A percentile compares a stretch with the other conserved stretches of the same genome.
Evolutionary conservation across 1,139 yeast species (phyloP).

Genomic region (Pneumocystis canis): DNA sequence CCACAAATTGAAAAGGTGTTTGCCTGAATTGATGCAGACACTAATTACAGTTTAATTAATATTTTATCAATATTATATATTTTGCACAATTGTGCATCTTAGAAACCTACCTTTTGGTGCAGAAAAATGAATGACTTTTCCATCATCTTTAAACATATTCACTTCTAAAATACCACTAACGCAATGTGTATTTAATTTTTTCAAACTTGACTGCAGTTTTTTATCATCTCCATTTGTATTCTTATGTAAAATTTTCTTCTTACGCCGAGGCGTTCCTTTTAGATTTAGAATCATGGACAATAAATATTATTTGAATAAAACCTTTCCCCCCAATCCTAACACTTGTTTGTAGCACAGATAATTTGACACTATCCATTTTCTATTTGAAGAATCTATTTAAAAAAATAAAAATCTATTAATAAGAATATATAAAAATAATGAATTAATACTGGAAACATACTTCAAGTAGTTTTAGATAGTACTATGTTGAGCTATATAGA

Average conservation of each 20-base stretch:
- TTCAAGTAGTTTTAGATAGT: not conserved
- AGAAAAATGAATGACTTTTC: slow-evolving; percentile 86
- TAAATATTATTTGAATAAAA: not conserved
- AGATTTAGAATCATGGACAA: slow-evolving; percentile 22
- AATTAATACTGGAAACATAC: not conserved
- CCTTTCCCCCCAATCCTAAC: slow-evolving; percentile 26
- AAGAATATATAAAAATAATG: not conserved
- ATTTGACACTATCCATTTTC: slow-evolving; percentile 20
- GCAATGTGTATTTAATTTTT: slow-evolving; percentile 79
- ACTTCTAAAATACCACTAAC: slow-evolving; percentile 89
- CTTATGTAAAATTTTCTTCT: slow-evolving; percentile 66
- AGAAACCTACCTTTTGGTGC: slow-evolving; percentile 18
- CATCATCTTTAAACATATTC: slow-evolving; percentile 93
- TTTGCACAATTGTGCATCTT: not conserved
- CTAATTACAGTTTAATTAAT: slow-evolving; percentile 35
- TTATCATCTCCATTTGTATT: slow-evolving; percentile 69
- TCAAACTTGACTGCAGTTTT: slow-evolving; percentile 78
- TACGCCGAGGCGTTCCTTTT: slow-evolving; percentile 37
- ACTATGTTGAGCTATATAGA: not conserved
- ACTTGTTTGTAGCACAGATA: slow-evolving; percentile 28
- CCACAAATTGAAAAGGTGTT: slow-evolving; percentile 95
- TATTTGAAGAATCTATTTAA: not conserved
- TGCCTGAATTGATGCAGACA: slow-evolving; percentile 80
- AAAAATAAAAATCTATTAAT: not conserved
- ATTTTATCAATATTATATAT: not conserved